A percentile compares a stretch with the other conserved stretches of the same genome.
Conservation (phyloP, 2,329 filamentous ascomycete species). For the Volutella citrinella region DNA sequence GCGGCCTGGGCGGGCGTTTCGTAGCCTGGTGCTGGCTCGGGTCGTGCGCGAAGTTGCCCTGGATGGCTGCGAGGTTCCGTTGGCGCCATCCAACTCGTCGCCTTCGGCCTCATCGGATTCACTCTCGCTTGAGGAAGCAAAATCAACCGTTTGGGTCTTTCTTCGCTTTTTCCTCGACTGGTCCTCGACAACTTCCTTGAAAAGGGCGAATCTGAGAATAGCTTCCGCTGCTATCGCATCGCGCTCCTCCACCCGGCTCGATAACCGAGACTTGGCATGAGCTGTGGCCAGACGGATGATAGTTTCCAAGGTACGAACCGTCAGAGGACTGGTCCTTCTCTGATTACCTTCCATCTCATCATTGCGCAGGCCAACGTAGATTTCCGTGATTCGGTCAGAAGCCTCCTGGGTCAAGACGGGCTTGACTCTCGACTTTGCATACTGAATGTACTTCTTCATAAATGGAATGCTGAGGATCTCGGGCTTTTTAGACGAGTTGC, state of each 20-base stretch:
- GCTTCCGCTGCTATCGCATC: conserved; percentile 86
- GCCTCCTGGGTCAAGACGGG: conserved; percentile 88
- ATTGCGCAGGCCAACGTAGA: conserved; percentile 90
- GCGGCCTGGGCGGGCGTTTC: conserved; percentile 14
- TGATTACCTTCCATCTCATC: conserved; percentile 95
- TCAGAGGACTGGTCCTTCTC: conserved; percentile 90
- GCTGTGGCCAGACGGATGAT: conserved; percentile 97
- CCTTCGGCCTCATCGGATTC: conserved; percentile 56
- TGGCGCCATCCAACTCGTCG: conserved; percentile 52
- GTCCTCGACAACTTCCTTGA: conserved; percentile 86
- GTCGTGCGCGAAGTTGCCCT: conserved; percentile 28
- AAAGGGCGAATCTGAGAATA: conserved; percentile 90
- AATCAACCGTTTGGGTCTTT: conserved; percentile 59
- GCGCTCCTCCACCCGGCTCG: conserved; percentile 81
- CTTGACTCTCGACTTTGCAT: conserved; percentile 89
- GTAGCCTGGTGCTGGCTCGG: conserved; percentile 20
- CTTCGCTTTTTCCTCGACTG: conserved; percentile 82
- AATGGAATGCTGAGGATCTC: conserved; percentile 95
- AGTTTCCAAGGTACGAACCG: conserved; percentile 93
- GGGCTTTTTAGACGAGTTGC: conserved; percentile 70
- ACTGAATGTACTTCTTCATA: conserved; percentile 99
- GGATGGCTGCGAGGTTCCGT: conserved; percentile 39
- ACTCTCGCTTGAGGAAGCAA: conserved; percentile 57
- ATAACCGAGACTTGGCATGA: conserved; percentile 89
- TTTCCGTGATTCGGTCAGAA: conserved; percentile 84